Percentiles rank a stretch among this genome's conserved stretches.
These are phyloP conservation scores for Pseudohyphozyma bogoriensis DNA, from an alignment of 768 basidiomycete genomes.

Conservation along the genomic window DNA sequence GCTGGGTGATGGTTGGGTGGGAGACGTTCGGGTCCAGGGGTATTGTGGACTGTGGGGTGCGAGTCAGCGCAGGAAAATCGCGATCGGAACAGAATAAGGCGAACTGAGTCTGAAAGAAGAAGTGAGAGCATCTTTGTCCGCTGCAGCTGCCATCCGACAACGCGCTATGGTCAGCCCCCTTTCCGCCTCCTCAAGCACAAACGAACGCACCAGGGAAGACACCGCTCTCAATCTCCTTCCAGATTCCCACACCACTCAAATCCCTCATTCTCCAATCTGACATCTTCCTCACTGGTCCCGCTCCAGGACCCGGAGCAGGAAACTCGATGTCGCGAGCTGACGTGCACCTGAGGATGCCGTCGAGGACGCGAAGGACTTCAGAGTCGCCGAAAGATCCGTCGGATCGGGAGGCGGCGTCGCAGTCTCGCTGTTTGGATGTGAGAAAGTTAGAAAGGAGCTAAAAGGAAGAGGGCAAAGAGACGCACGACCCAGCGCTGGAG, in stretches of 20 bases:
- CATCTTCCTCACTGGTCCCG: conserved; percentile 4
- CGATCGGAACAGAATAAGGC: background rate
- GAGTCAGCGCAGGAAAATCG: background rate
- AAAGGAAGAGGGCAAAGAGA: no score
- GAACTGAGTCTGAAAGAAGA: conserved; percentile 9
- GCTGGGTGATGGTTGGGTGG: conserved; percentile 50
- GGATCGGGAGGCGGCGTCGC: conserved; percentile 47
- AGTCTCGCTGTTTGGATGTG: no score
- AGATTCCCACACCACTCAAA: conserved; percentile 1
- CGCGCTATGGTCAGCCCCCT: background rate
- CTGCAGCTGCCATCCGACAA: background rate
- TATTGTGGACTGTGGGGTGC: conserved; percentile 33
- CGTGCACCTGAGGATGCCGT: conserved; percentile 46
- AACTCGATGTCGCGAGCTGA: conserved; percentile 15
- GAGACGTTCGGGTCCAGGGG: conserved; percentile 45
- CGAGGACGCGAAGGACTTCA: conserved; percentile 45
- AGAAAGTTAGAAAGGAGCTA: no score
- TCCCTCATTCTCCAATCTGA: conserved; percentile 5
- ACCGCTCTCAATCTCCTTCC: conserved; percentile 9
- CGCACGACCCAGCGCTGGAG: conserved; percentile 54
- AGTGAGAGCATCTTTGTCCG: conserved; percentile 3
- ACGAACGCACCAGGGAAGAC: conserved; percentile 4
- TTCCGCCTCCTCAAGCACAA: background rate
- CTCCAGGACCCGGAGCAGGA: background rate
- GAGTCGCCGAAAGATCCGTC: conserved; percentile 43